phyloP scores from a whole-genome alignment of 2,329 filamentous ascomycete genomes.

The Epichloe gansuensis region DNA sequence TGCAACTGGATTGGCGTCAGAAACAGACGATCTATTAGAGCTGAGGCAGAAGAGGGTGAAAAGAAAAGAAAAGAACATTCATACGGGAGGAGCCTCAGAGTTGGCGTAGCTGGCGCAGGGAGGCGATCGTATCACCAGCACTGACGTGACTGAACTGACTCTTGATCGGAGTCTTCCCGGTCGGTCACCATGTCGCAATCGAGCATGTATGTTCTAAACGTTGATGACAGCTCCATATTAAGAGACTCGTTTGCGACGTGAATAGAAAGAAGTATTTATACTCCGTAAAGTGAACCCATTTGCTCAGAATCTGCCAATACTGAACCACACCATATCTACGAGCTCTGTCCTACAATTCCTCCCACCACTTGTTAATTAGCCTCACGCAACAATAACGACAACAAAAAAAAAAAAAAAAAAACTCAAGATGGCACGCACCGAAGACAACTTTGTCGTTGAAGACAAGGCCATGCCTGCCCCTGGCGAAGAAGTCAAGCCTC shows the following conservation, averaged over 20 bases:
- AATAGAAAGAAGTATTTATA: too few relatives aligned
- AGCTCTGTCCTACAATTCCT: too few relatives aligned
- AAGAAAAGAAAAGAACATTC: not conserved
- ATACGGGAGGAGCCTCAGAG: not conserved
- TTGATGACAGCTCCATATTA: not conserved
- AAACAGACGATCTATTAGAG: not conserved
- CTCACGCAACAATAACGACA: not conserved
- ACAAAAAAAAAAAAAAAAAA: not conserved
- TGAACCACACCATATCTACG: too few relatives aligned
- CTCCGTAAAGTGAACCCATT: too few relatives aligned
- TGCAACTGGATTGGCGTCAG: not conserved
- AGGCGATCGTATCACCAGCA: not conserved
- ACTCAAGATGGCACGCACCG: not conserved
- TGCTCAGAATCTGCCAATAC: too few relatives aligned
- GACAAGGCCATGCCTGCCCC: not conserved
- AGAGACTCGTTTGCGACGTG: too few relatives aligned
- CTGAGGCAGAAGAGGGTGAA: too few relatives aligned
- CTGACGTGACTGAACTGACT: not conserved
- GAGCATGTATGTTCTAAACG: not conserved
- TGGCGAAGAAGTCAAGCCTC: slow-evolving; percentile 1
- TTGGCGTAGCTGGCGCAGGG: not conserved
- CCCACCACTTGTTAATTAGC: not conserved
- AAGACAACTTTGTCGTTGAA: slow-evolving; percentile 2
- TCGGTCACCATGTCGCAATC: not conserved
- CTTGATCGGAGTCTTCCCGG: not conserved